Conservation (phyloP, 2,329 filamentous ascomycete species). For the Fonsecaea nubica region DNA sequence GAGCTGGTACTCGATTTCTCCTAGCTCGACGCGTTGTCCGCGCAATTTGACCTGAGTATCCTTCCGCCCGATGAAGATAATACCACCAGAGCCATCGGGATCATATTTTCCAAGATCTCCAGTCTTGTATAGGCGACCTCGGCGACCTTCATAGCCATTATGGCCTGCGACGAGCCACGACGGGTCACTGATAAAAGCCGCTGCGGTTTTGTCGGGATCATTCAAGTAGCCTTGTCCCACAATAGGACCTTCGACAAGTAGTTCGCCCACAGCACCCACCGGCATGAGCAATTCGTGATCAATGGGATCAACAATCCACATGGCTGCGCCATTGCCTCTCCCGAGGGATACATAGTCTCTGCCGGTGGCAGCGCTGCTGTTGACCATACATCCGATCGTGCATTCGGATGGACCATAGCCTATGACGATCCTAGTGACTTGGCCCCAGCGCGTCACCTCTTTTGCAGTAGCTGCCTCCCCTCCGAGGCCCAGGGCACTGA, state of each 20-base stretch:
- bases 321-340: slow-evolving; percentile 45
- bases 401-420: slow-evolving; percentile 54
- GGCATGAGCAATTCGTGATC: slow-evolving; percentile 50
- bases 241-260: slow-evolving; percentile 56
- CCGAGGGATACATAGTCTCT: slow-evolving; percentile 51
- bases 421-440: slow-evolving; percentile 53
- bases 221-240: slow-evolving; percentile 56
- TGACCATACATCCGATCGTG: slow-evolving; percentile 51
- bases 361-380: slow-evolving; percentile 45
- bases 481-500: slow-evolving; percentile 50
- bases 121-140: slow-evolving; percentile 49
- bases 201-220: slow-evolving; percentile 47
- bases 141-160: slow-evolving; percentile 40
- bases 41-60: slow-evolving; percentile 52
- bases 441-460: slow-evolving; percentile 39
- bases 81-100: slow-evolving; percentile 47
- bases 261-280: slow-evolving; percentile 56
- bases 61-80: slow-evolving; percentile 49
- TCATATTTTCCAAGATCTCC: slow-evolving; percentile 52
- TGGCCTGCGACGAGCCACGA: slow-evolving; percentile 45
- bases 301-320: slow-evolving; percentile 51
- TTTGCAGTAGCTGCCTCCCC: slow-evolving; percentile 41
- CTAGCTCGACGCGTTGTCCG: slow-evolving; percentile 53
- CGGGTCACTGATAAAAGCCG: slow-evolving; percentile 48
- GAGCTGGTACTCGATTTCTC: slow-evolving; percentile 50